These are phyloP conservation scores for Claviceps maximensis DNA, from an alignment of 2,329 filamentous ascomycete species.

Conservation along the genomic window DNA sequence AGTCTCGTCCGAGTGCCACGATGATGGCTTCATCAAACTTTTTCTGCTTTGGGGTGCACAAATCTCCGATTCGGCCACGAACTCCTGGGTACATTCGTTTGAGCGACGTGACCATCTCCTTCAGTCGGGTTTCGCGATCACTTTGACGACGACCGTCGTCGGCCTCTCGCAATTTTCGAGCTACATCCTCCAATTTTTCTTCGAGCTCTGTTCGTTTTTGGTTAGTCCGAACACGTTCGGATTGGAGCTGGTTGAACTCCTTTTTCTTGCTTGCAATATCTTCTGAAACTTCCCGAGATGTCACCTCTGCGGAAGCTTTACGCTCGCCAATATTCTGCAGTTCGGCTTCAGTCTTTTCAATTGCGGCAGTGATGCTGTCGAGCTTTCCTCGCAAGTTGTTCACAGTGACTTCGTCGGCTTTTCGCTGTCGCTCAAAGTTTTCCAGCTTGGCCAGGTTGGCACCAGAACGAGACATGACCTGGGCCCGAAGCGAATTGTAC, in stretches of 20 bases:
- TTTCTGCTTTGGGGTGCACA: slow-evolving; percentile 94
- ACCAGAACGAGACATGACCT: slow-evolving; percentile 73
- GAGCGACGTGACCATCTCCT: slow-evolving; percentile 72
- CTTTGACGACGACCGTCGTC: slow-evolving; percentile 77
- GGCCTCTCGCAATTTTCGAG: slow-evolving; percentile 70
- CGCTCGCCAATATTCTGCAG: slow-evolving; percentile 55
- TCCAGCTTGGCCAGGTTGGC: slow-evolving; percentile 72
- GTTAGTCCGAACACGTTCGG: slow-evolving; percentile 67
- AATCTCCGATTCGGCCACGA: slow-evolving; percentile 74
- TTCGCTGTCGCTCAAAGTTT: slow-evolving; percentile 75
- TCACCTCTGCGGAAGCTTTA: slow-evolving; percentile 46
- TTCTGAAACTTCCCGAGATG: slow-evolving; percentile 53
- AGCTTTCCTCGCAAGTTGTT: slow-evolving; percentile 83
- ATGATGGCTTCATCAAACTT: slow-evolving; percentile 91
- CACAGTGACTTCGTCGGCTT: slow-evolving; percentile 82
- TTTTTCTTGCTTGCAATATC: slow-evolving; percentile 86
- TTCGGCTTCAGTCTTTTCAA: slow-evolving; percentile 63
- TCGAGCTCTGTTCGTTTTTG: slow-evolving; percentile 80
- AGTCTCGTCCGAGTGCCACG: slow-evolving; percentile 81
- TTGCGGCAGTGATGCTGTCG: slow-evolving; percentile 59
- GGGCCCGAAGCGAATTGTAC: slow-evolving; percentile 71
- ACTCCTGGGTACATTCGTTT: slow-evolving; percentile 89
- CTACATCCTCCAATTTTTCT: slow-evolving; percentile 73
- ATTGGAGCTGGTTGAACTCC: slow-evolving; percentile 73
- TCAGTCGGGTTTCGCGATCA: slow-evolving; percentile 64